Base-by-base conservation (phyloP, 1,284 basidiomycete genomes). In the Takashimella tepidaria region DNA sequence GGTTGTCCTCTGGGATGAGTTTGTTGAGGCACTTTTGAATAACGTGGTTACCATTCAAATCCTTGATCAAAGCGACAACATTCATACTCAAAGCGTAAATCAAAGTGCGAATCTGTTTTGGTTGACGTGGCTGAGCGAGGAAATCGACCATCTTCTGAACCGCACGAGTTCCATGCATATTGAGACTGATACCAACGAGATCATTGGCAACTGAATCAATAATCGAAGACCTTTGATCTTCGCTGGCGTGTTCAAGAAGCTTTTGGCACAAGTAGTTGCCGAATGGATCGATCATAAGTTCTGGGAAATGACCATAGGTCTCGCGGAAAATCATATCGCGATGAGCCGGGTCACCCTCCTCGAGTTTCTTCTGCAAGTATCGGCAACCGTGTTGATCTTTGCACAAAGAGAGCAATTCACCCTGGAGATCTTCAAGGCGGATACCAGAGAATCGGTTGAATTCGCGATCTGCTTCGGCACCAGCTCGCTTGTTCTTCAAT, bases 101-200 rank as follows among this genome's bases (percentile, higher is more conserved):
- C 78, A 98, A 92, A 45, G 92, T 91, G 73, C 93, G 89, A 67
- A 98, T 98, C 85, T 98, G 91, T 77, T 74, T 74, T 37, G 71
- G 66, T 86, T 92, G 90, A 69, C 92, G 82, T 65, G 89, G 85
- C 55, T 89, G 92, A n/a, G 92, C 93, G 68, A 99, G 79, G 79
- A 97, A 98, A 77, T 99, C 96, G 63, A 99, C 97, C 92, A 98
- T 98, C 81, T 98, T 98, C 79, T 99, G 96, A 51, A 98, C 96
- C 23, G 96, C 96, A 56, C 96, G 86, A 40, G 96, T 99, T 41
- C 96, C 96, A 77, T 99, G 96, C 96, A 99, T 99, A 79, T 98
- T 99, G 66, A 99, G 81, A 44, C 92, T 97, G 72, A 99, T 98
- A 68, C 88, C 92, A 65, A 99, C 96, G 49, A 99, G 82, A 67